phyloP scores from a whole-genome alignment of 2,329 filamentous ascomycete genomes.

The Colletotrichum plurivorum region DNA sequence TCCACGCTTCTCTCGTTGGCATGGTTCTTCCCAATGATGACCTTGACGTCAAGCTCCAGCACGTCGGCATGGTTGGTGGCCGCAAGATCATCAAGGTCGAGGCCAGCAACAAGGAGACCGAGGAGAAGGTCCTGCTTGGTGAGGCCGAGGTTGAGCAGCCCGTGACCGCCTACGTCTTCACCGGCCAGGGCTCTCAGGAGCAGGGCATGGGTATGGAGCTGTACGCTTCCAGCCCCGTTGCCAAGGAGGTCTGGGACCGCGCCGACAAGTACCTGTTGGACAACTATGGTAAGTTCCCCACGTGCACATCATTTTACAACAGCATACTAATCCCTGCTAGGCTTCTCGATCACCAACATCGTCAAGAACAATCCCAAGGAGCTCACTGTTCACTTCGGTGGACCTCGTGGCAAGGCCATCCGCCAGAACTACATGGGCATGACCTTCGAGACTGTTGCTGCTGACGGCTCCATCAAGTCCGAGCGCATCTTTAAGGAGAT shows the following conservation, averaged over 20 bases:
- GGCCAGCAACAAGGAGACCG: constrained; percentile 93
- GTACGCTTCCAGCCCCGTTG: constrained; percentile 92
- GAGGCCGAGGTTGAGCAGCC: constrained; percentile 99
- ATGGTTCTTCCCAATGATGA: constrained; percentile 99
- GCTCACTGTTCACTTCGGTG: constrained; percentile 97
- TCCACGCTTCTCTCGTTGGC: constrained; percentile 95
- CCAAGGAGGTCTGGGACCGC: constrained; percentile 97
- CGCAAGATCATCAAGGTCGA: constrained; percentile 99
- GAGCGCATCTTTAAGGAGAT: constrained; percentile 99
- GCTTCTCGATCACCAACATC: constrained; percentile 97
- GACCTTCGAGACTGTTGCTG: constrained; percentile 98
- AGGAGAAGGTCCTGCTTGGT: constrained; percentile 95
- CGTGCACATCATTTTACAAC: constrained; percentile 16
- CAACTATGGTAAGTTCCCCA: constrained; percentile 85
- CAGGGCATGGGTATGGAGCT: constrained; percentile 99
- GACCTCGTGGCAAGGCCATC: constrained; percentile 95
- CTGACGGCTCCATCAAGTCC: constrained; percentile 94
- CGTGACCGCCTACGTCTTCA: constrained; percentile 97
- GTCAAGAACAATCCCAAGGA: constrained; percentile 99
- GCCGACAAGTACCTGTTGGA: constrained; percentile 98
- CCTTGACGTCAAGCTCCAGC: constrained; percentile 94
- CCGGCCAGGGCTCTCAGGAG: constrained; percentile 97
- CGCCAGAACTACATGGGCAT: constrained; percentile 99
- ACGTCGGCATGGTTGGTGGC: constrained; percentile 96
- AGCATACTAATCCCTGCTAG: constrained; percentile 55